Conservation (phyloP, 2,329 filamentous ascomycete genomes). For the Alternaria gansuensis region DNA sequence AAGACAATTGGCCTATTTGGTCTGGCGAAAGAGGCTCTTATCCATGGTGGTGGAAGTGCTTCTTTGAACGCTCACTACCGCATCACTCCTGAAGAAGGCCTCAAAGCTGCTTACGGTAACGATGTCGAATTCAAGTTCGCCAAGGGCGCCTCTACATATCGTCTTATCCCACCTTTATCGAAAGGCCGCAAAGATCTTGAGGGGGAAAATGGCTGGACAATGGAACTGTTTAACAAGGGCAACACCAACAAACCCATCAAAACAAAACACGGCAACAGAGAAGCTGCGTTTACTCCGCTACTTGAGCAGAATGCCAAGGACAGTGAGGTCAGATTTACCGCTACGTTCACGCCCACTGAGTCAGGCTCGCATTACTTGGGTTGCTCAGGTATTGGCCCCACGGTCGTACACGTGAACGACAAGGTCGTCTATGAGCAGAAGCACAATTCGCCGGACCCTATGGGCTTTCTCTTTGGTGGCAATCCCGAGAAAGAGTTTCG, state of each 20-base stretch:
- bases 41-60: conserved; percentile 49
- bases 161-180: conserved; percentile 43
- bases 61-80: conserved; percentile 39
- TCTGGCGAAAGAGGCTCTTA: conserved; percentile 63
- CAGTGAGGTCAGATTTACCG: conserved; percentile 37
- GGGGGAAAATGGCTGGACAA: conserved; percentile 46
- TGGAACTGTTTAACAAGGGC: conserved; percentile 41
- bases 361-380: conserved; percentile 46
- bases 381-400: conserved; percentile 49
- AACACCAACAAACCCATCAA: conserved; percentile 36
- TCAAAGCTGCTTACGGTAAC: conserved; percentile 39
- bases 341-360: conserved; percentile 37
- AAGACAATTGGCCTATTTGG: conserved; percentile 76
- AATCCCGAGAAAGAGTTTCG: conserved; percentile 70
- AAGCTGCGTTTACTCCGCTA: conserved; percentile 40
- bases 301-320: conserved; percentile 35
- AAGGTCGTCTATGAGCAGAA: conserved; percentile 45
- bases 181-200: conserved; percentile 38
- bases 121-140: conserved; percentile 46
- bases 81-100: conserved; percentile 40
- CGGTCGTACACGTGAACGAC: conserved; percentile 40
- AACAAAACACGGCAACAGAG: conserved; percentile 35
- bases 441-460: conserved; percentile 65
- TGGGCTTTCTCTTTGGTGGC: conserved; percentile 71
- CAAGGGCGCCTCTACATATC: conserved; percentile 49